These are phyloP conservation scores for Aspergillus wentii DNA, from an alignment of 495 filamentous ascomycete genomes.

Conservation along the genomic window DNA sequence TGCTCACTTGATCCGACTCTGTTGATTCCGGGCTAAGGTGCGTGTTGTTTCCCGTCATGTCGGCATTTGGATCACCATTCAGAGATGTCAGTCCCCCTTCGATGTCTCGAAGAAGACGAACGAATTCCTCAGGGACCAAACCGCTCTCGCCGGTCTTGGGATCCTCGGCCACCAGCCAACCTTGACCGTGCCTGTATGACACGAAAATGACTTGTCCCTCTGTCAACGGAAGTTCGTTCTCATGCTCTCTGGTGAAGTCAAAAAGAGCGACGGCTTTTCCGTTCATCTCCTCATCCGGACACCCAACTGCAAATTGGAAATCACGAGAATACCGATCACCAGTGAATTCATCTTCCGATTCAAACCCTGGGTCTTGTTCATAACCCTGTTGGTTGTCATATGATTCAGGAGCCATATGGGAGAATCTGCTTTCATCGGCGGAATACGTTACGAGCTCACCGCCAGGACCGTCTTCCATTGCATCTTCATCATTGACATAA, in stretches of 20 bases:
- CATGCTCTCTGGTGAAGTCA: slow-evolving; percentile 90
- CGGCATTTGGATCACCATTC: slow-evolving; percentile 32
- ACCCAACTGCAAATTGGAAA: slow-evolving; percentile 93
- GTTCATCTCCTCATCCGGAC: slow-evolving; percentile 95
- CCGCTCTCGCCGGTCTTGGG: slow-evolving; percentile 87
- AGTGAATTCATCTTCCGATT: slow-evolving; percentile 57
- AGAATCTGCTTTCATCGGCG: slow-evolving; percentile 55
- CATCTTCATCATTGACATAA: slow-evolving; percentile 63
- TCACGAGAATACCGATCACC: slow-evolving; percentile 72
- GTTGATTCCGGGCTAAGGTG: slow-evolving; percentile 24
- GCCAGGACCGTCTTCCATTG: slow-evolving; percentile 62
- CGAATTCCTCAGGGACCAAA: slow-evolving; percentile 94
- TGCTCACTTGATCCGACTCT: slow-evolving; percentile 26
- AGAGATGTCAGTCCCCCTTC: slow-evolving; percentile 58
- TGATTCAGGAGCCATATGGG: slow-evolving; percentile 31
- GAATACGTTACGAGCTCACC: slow-evolving; percentile 81
- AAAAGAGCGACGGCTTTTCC: slow-evolving; percentile 94
- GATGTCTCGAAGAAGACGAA: slow-evolving; percentile 87
- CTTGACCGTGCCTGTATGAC: slow-evolving; percentile 90
- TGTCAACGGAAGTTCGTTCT: slow-evolving; percentile 87
- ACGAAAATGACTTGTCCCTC: slow-evolving; percentile 98
- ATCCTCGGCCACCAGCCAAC: slow-evolving; percentile 95
- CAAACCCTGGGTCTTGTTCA: slow-evolving; percentile 45
- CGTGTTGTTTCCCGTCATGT: slow-evolving; percentile 19
- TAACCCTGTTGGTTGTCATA: slow-evolving; percentile 54